Evolutionary conservation across 768 basidiomycete species (phyloP).

Genomic region (Thelephora ganbajun): DNA sequence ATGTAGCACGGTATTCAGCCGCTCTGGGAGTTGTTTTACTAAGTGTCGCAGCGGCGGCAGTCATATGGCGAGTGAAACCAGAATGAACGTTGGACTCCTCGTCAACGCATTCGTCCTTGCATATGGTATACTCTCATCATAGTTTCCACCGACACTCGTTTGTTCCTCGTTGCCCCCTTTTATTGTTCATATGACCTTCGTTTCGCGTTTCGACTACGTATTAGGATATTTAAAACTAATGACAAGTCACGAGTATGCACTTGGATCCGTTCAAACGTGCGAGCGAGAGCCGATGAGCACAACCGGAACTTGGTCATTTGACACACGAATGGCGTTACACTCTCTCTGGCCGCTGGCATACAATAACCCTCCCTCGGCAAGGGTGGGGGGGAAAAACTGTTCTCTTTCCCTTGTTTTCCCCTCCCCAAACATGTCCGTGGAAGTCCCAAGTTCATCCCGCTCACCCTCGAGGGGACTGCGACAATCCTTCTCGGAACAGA

Average conservation of each 20-base stretch:
- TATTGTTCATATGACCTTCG: background rate
- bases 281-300: background rate
- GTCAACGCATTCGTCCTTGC: background rate
- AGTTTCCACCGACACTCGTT: background rate
- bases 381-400: background rate
- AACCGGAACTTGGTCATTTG: background rate
- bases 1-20: slow-evolving; percentile 23
- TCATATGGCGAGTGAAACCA: slow-evolving; percentile 55
- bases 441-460: background rate
- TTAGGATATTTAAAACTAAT: background rate
- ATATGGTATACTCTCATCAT: background rate
- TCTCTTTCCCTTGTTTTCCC: background rate
- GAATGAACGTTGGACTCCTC: slow-evolving; percentile 9
- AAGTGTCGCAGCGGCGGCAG: slow-evolving; percentile 55
- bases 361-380: too few relatives aligned
- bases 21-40: slow-evolving; percentile 54
- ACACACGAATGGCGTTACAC: background rate
- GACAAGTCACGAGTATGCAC: background rate
- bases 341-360: too few relatives aligned
- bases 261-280: background rate
- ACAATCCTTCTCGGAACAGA: slow-evolving; percentile 4
- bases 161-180: background rate
- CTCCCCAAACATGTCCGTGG: background rate
- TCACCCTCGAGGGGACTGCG: background rate
- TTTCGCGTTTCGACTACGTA: background rate